A percentile compares a stretch with the other conserved stretches of the same genome.
These are phyloP conservation scores for Simplicillium sp. DNA, from an alignment of 2,329 filamentous ascomycete species.

Conservation along the genomic window DNA sequence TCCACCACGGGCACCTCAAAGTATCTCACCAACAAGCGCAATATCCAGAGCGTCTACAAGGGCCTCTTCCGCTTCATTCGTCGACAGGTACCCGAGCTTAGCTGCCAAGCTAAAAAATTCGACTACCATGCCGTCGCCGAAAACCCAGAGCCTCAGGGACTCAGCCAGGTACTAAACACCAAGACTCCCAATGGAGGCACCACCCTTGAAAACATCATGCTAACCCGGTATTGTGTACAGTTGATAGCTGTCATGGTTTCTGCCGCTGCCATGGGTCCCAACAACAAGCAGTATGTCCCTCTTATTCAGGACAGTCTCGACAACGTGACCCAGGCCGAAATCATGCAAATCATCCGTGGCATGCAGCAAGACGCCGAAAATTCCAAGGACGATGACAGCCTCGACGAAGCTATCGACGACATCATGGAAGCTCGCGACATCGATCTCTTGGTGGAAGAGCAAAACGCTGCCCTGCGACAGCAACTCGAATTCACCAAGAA, in stretches of 20 bases:
- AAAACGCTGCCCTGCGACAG: conserved; percentile 38
- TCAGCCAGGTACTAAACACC: conserved; percentile 35
- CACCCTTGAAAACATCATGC: conserved; percentile 6
- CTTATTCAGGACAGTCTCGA: conserved; percentile 32
- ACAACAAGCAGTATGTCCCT: conserved; percentile 43
- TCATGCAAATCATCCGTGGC: conserved; percentile 33
- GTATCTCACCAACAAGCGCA: conserved; percentile 39
- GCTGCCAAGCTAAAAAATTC: conserved; percentile 40
- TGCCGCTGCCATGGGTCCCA: conserved; percentile 50
- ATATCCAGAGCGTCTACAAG: conserved; percentile 44
- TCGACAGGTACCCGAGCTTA: conserved; percentile 39
- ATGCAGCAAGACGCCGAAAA: conserved; percentile 28
- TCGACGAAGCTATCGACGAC: conserved; percentile 28
- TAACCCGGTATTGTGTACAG: conserved; percentile 28
- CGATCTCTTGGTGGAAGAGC: conserved; percentile 47
- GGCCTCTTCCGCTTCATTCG: conserved; percentile 46
- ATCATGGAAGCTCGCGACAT: conserved; percentile 38
- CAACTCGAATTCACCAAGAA: conserved; percentile 45
- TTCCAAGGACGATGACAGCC: conserved; percentile 25
- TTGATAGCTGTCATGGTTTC: conserved; percentile 53
- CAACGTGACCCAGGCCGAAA: conserved; percentile 30
- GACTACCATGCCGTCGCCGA: conserved; percentile 50
- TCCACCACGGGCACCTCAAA: conserved; percentile 30
- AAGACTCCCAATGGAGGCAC: background rate
- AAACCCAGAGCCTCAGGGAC: conserved; percentile 43